Base-by-base conservation (phyloP, 139 green algal genomes). In the Chlorella ohadii region DNA sequence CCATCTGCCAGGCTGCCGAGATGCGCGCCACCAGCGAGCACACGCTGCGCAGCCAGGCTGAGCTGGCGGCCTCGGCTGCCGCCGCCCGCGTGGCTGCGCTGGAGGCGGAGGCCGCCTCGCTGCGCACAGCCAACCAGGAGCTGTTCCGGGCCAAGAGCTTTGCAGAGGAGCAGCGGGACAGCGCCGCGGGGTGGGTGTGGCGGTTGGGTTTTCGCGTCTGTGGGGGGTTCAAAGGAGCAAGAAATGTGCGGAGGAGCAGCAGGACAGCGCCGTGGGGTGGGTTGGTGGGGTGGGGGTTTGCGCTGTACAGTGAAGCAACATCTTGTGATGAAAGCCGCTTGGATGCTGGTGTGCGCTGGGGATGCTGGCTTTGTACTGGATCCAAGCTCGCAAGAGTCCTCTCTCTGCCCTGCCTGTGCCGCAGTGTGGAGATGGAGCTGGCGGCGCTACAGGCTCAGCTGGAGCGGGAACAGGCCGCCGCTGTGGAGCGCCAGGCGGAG, bases 121-220 rank as follows among this genome's bases (percentile, higher is more conserved):
- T 78, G 65, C 65, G n/a, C 19, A 44, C 78, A n/a, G 20, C 64
- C 17, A 84, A 84, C 31, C 64, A 84, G n/a, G 64, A 76, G 63
- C 78, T 76, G 20, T 31, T 59, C 31, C 64, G 64, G 0, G 47
- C 66, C 23, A 77, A 78, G 36, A 77, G 66, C 44, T 68, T 78
- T 23, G 66, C 47, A 3, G 65, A 68, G 65, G 56, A 78, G 65
- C 44, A 76, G 64, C 41, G 64, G 20, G 64, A 66, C 19, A 47
- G 33, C n/a, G 64, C 31, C 33, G 41, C 44, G 7, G 44, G 61
- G 77, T 72, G 44, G 23, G 47, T 16, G 47, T 28, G 17, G n/a
- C 27, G 44, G 17, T 55, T 16, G 7, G 11, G 44, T n/a, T n/a
- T n/a, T n/a, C n/a, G n/a, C n/a, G n/a, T n/a, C n/a, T n/a, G n/a